Percentiles rank a stretch among this genome's conserved stretches.
These are phyloP conservation scores for Candida corydali DNA, from an alignment of 805 yeast species.

Conservation along the genomic window DNA sequence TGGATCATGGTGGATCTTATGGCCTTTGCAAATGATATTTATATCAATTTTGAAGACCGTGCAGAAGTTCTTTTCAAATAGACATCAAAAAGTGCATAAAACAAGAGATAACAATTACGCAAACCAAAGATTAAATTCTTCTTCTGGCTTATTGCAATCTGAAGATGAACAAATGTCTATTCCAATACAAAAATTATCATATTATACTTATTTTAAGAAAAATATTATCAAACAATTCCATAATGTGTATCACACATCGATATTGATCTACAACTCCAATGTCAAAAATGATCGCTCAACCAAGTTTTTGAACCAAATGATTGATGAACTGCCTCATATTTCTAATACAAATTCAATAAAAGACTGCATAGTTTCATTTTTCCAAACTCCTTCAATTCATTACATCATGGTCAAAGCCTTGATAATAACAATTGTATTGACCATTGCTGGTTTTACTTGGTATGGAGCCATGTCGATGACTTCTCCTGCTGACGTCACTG, in stretches of 20 bases:
- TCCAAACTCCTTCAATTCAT: slow-evolving; percentile 41
- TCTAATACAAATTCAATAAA: slow-evolving; percentile 28
- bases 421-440: slow-evolving; percentile 53
- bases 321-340: slow-evolving; percentile 34
- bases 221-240: slow-evolving; percentile 39
- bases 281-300: slow-evolving; percentile 33
- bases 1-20: slow-evolving; percentile 68
- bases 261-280: slow-evolving; percentile 39
- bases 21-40: slow-evolving; percentile 61
- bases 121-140: slow-evolving; percentile 18
- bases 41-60: slow-evolving; percentile 34
- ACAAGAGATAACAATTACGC: neutral
- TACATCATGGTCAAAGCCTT: slow-evolving; percentile 44
- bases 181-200: slow-evolving; percentile 11
- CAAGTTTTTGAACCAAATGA: slow-evolving; percentile 27
- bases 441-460: slow-evolving; percentile 81
- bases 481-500: slow-evolving; percentile 82
- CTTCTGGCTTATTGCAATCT: slow-evolving; percentile 11
- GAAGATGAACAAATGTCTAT: neutral
- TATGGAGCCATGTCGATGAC: slow-evolving; percentile 77
- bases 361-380: slow-evolving; percentile 32
- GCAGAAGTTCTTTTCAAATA: neutral
- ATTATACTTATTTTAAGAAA: slow-evolving; percentile 28
- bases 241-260: slow-evolving; percentile 40
- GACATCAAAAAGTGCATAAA: neutral